Evolutionary conservation across 2,329 filamentous ascomycete genomes (phyloP).

Genomic region (Xylaria sp.): DNA sequence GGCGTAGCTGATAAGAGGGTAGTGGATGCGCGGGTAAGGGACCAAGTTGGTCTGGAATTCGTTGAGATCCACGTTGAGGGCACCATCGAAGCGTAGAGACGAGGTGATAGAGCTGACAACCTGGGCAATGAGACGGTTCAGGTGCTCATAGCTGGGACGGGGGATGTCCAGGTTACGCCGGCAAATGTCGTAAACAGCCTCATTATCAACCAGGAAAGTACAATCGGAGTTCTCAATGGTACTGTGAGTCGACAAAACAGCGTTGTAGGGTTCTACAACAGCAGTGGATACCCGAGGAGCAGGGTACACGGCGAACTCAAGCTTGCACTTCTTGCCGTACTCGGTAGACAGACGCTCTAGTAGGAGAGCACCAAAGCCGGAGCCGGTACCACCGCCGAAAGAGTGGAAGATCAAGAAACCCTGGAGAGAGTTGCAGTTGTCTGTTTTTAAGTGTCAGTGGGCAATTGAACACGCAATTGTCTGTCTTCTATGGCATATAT

Average conservation of each 20-base stretch:
- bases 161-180: constrained; percentile 76
- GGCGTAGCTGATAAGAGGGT: constrained; percentile 78
- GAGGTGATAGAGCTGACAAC: constrained; percentile 81
- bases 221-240: constrained; percentile 83
- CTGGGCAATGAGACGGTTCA: constrained; percentile 79
- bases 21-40: constrained; percentile 79
- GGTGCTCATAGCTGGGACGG: constrained; percentile 75
- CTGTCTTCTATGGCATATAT: not conserved
- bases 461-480: not conserved
- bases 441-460: constrained; percentile 53
- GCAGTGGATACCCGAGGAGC: constrained; percentile 76
- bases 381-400: constrained; percentile 78
- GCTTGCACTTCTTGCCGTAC: constrained; percentile 82
- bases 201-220: constrained; percentile 81
- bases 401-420: constrained; percentile 82
- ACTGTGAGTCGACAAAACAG: constrained; percentile 78
- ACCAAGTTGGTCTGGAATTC: constrained; percentile 83
- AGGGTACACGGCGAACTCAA: constrained; percentile 79
- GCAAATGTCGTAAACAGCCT: constrained; percentile 81
- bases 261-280: constrained; percentile 80
- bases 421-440: constrained; percentile 79
- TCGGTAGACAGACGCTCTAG: constrained; percentile 79
- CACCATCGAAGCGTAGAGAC: constrained; percentile 77
- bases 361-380: constrained; percentile 77
- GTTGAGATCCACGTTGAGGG: constrained; percentile 79